Evolutionary conservation across 2,329 filamentous ascomycete genomes (phyloP).

Genomic region (Penicillium sp.): DNA sequence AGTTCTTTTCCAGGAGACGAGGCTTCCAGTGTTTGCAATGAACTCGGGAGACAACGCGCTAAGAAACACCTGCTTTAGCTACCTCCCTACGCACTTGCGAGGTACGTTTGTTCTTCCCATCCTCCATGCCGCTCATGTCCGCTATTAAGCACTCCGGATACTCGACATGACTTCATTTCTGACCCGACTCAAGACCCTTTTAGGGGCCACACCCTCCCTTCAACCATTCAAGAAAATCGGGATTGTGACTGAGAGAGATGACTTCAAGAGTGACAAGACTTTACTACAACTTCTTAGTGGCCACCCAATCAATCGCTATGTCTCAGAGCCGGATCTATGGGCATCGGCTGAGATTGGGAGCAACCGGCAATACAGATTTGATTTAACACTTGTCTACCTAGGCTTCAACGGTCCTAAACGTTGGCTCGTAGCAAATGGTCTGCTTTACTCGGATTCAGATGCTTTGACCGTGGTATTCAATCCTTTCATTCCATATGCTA

Average conservation of each 20-base stretch:
- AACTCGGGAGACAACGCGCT: too few species aligned
- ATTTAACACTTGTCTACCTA: neutral
- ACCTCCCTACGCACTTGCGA: too few species aligned
- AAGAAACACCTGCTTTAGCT: too few species aligned
- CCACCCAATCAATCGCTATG: neutral
- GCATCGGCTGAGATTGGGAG: neutral
- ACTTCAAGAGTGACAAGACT: neutral
- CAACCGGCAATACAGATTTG: neutral
- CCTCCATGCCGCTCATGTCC: too few species aligned
- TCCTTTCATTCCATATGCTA: neutral
- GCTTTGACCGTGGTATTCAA: neutral
- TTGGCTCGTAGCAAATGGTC: neutral
- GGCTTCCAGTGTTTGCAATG: too few species aligned
- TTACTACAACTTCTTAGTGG: neutral
- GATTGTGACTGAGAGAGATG: neutral
- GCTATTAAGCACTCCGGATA: too few species aligned
- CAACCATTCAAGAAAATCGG: neutral
- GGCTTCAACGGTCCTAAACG: too few species aligned
- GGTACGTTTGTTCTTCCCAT: too few species aligned
- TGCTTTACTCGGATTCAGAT: neutral
- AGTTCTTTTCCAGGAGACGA: too few species aligned
- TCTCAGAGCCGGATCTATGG: neutral
- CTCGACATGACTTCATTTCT: too few species aligned
- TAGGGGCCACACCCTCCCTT: too few species aligned
- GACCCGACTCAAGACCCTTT: too few species aligned